Evolutionary conservation across 257 asterid genomes (phyloP).

Genomic region (Lycium barbarum): DNA sequence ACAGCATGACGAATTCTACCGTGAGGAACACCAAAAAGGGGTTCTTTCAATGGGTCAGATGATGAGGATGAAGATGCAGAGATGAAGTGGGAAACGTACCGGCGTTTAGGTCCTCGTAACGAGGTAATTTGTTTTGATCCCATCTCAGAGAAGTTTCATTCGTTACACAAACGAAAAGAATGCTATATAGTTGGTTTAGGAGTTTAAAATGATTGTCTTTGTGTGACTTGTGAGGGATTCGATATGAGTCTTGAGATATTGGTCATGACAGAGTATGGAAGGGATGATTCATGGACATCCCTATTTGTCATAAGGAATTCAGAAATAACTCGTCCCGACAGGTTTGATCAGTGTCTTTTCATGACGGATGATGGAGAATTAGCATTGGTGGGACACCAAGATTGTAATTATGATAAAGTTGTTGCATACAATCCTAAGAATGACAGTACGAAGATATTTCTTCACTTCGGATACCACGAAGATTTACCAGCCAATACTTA

Average conservation of each 20-base stretch:
- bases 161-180: neutral
- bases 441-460: neutral
- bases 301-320: too few species aligned
- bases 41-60: too few species aligned
- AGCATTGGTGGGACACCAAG: neutral
- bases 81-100: neutral
- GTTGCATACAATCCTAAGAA: neutral
- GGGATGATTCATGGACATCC: too few species aligned
- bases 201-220: neutral
- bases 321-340: too few species aligned
- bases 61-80: neutral
- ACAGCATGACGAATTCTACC: too few species aligned
- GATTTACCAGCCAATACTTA: too few species aligned
- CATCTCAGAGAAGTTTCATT: neutral
- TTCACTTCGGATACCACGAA: too few species aligned
- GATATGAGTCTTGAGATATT: neutral
- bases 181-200: neutral
- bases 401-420: too few species aligned
- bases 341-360: too few species aligned
- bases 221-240: neutral
- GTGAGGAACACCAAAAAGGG: too few species aligned
- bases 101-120: neutral
- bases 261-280: neutral
- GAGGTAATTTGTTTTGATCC: neutral
- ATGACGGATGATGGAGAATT: neutral